Evolutionary conservation across 495 filamentous ascomycete genomes (phyloP), one percentile per base, ranked within the genome.

Genomic region (Oidiodendron maius): DNA sequence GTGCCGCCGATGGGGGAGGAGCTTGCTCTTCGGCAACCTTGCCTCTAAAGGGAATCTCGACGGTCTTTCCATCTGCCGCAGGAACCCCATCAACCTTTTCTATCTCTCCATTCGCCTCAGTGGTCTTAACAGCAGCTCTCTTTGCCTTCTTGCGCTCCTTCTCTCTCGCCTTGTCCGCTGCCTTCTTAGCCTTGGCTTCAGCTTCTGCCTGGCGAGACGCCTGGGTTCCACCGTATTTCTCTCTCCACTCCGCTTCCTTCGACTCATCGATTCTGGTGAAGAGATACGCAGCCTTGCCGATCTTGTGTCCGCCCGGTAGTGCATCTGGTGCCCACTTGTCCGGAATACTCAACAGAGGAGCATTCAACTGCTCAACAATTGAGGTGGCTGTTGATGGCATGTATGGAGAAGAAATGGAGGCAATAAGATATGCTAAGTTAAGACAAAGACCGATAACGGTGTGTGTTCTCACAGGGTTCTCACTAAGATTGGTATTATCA

Each of bases 221-320:
- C 59, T 86, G 78, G 1, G 77, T 83, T 24, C 89, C 89, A 26
- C 91, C 91, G 61, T 85, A 97, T 57, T 71, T 68, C 30, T 82
- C 78, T 44, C 82, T 79, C 91, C 91, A 97, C 61, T 88, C 82
- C 18, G 82, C 74, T 16, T 83, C 84, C 69, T 89, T 91, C 69
- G 84, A 84, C 15, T 83, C 74, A 45, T 91, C 84, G 51, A 96
- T 95, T 40, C 70, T 72, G n/a, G 78, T 76, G 71, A 97, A 97
- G 26, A 97, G 72, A 53, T 91, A 85, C 50, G 77, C 74, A 2
- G 91, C 81, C 61, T 85, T 86, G 53, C 88, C 87, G 49, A 97
- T 82, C 56, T 81, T 80, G 65, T 96, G 89, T 42, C 85, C 84
- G 0, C 81, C 72, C 55, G 82, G 75, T 37, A 95, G 64, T 24